Base-by-base conservation (phyloP, 352 stramenopile species). In the Pythium oligandrum region DNA sequence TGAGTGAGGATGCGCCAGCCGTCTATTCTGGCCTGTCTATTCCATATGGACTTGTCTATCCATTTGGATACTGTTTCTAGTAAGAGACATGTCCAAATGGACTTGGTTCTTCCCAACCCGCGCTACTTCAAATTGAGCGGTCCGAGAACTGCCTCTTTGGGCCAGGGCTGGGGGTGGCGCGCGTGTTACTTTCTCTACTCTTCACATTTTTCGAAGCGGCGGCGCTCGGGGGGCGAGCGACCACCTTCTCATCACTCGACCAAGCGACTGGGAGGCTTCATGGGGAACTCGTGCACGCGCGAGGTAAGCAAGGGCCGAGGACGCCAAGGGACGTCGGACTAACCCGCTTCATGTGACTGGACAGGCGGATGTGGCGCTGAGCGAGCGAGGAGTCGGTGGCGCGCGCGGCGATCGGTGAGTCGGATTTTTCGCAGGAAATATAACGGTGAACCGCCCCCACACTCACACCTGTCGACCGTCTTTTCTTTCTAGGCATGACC, bases 291-390 rank as follows among this genome's bases (percentile, higher is more conserved):
- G 2, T 67, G 59, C 53, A 67, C 59, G 53, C 53, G 59, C 33
- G 59, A 67, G 54, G 59, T 67, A 46, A 4, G 56, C 36, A 17
- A 9, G 17, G 6, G 10, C 35, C 17, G 3, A 9, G 8, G 34
- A 42, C 4, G 4, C 44, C 2, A 31, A 38, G 3, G 12, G 4
- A 7, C 31, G 51, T 26, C 11, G 4, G 6, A 36, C 39, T 33
- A 12, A 46, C 37, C 11, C 40, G 33, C 4, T 54, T 3, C 40
- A 9, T 37, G 17, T 17, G 17, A 7, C 10, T 46, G 48, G 2
- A 39, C 57, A 90, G 79, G 77, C 65, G 10, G 75, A 90, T 69
- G 79, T 90, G 44, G 59, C 88, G 10, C 62, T 84, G 42, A 90
- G 71, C 48, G 71, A 86, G 60, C 59, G 59, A 34, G 53, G 59